These are phyloP conservation scores for Crithidia acanthocephali DNA, from an alignment of 208 protist genomes.

Conservation along the genomic window DNA sequence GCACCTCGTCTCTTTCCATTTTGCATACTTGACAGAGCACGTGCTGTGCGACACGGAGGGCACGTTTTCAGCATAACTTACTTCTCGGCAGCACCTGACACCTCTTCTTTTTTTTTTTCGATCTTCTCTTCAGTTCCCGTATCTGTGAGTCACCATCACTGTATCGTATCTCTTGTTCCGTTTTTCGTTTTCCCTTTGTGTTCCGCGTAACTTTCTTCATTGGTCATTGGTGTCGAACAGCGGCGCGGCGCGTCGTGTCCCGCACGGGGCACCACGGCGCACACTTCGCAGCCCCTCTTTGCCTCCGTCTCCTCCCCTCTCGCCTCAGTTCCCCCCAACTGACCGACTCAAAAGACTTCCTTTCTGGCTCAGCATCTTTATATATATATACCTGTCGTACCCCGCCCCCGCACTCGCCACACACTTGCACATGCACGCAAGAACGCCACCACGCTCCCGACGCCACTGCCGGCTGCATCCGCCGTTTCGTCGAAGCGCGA, in stretches of 20 bases:
- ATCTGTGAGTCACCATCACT: not conserved
- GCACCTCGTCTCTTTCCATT: too few species aligned
- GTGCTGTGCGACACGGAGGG: too few species aligned
- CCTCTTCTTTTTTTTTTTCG: not conserved
- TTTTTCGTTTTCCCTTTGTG: not conserved
- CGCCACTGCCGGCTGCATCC: not conserved
- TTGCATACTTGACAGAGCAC: too few species aligned
- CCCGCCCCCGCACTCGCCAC: not conserved
- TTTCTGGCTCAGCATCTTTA: not conserved
- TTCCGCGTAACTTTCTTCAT: not conserved
- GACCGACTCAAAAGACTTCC: not conserved
- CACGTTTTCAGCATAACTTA: too few species aligned
- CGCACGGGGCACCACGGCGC: not conserved
- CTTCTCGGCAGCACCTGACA: too few species aligned
- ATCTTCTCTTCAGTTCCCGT: too few species aligned
- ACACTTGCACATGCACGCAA: too few species aligned
- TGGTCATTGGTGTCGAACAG: not conserved
- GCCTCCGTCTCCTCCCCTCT: not conserved
- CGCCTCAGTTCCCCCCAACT: too few species aligned
- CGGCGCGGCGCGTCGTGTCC: not conserved
- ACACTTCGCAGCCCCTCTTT: not conserved
- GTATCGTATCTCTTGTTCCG: not conserved
- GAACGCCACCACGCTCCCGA: not conserved
- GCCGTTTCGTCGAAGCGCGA: not conserved
- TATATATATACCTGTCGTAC: not conserved